phyloP scores from a whole-genome alignment of 176 grass and related monocot species.

The Luzula sylvatica region DNA sequence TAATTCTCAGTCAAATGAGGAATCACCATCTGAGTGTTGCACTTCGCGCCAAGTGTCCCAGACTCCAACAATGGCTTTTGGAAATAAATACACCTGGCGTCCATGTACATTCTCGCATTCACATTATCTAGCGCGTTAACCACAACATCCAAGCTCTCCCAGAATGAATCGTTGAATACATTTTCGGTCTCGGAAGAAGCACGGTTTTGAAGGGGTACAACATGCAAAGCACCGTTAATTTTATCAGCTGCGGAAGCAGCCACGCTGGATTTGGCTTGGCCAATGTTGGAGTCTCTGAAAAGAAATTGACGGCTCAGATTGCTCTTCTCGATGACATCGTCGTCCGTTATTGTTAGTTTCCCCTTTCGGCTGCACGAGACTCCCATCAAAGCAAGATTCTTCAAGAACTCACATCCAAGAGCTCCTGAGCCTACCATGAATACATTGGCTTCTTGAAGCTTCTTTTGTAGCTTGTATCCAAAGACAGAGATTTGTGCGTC shows the following conservation, averaged over 20 bases:
- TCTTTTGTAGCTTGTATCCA: constrained; percentile 74
- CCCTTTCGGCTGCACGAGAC: constrained; percentile 53
- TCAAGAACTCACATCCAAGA: constrained; percentile 84
- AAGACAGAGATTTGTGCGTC: constrained; percentile 86
- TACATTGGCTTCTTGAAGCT: constrained; percentile 52
- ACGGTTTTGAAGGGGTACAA: constrained; percentile 64
- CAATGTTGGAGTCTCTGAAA: constrained; percentile 67
- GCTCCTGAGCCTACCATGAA: constrained; percentile 76
- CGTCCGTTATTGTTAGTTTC: constrained; percentile 68
- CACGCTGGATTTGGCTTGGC: constrained; percentile 51
- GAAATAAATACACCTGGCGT: constrained; percentile 70
- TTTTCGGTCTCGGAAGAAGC: constrained; percentile 58
- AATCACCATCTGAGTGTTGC: constrained; percentile 72
- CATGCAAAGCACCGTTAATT: constrained; percentile 49
- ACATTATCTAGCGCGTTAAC: constrained; percentile 81
- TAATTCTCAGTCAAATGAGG: constrained; percentile 78
- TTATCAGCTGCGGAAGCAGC: constrained; percentile 39
- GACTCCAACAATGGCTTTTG: constrained; percentile 79
- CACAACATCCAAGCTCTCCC: constrained; percentile 49
- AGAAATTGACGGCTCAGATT: constrained; percentile 70
- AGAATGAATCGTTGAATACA: constrained; percentile 69
- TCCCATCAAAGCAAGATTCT: constrained; percentile 78
- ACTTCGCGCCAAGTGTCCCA: constrained; percentile 58
- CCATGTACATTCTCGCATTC: constrained; percentile 67
- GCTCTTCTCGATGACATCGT: constrained; percentile 77